Evolutionary conservation across 2,329 filamentous ascomycete species (phyloP).

Genomic region (Aspergillus caelatus): DNA sequence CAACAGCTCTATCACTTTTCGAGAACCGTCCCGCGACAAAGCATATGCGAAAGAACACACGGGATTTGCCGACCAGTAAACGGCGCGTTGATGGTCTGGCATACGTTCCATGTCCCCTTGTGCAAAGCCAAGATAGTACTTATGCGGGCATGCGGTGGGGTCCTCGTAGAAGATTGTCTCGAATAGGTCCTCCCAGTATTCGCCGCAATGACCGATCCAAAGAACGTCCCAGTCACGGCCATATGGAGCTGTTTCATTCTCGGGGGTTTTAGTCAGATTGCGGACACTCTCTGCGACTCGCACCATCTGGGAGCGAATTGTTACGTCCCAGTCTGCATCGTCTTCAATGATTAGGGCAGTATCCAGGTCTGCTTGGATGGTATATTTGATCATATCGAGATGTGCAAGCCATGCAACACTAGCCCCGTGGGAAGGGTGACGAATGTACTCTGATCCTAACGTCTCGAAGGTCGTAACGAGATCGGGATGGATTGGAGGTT

Average conservation of each 20-base stretch:
- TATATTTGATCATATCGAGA: constrained; percentile 36
- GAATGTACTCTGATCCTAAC: constrained; percentile 16
- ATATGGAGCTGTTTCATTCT: constrained; percentile 24
- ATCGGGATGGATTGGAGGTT: constrained; percentile 32
- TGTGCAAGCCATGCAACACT: constrained; percentile 46
- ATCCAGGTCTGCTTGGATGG: constrained; percentile 23
- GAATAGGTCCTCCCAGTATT: constrained; percentile 20
- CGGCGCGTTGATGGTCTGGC: constrained; percentile 24
- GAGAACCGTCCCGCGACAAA: constrained; percentile 44
- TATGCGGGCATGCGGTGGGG: constrained; percentile 25
- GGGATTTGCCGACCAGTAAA: constrained; percentile 29
- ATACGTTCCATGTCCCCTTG: constrained; percentile 14
- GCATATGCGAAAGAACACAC: constrained; percentile 43
- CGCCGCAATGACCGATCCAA: constrained; percentile 42
- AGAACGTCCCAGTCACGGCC: constrained; percentile 41
- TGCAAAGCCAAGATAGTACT: constrained; percentile 21
- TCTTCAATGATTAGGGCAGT: constrained; percentile 46
- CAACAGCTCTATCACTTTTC: constrained; percentile 34
- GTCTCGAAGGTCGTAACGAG: constrained; percentile 32
- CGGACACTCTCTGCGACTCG: constrained; percentile 36
- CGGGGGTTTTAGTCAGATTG: constrained; percentile 23
- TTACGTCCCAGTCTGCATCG: constrained; percentile 43
- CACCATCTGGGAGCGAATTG: constrained; percentile 34
- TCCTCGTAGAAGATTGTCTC: constrained; percentile 26
- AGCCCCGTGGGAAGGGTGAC: constrained; percentile 26